Evolutionary conservation across 2,329 filamentous ascomycete genomes (phyloP).

Genomic region (Phaeosphaeria sp.): DNA sequence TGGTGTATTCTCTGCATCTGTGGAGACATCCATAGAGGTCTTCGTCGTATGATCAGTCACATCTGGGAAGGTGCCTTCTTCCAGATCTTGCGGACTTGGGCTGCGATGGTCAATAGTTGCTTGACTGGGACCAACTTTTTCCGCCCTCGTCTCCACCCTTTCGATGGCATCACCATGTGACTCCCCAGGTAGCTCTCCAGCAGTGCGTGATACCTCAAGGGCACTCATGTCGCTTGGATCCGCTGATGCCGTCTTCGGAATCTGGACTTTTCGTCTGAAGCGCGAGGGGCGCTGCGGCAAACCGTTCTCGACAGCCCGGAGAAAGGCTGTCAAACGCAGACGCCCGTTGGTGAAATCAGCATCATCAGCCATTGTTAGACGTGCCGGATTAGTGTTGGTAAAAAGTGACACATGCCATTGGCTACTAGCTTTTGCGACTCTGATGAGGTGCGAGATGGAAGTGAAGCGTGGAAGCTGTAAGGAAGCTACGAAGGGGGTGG

Average conservation of each 20-base stretch:
- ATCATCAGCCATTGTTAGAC: constrained; percentile 24
- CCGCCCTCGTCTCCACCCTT: not conserved
- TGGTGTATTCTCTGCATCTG: not conserved
- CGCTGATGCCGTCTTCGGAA: not conserved
- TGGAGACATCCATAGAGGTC: not conserved
- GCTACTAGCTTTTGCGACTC: no score
- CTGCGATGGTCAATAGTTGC: not conserved
- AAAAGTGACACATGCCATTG: not conserved
- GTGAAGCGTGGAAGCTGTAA: no score
- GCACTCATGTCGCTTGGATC: not conserved
- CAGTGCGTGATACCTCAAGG: not conserved
- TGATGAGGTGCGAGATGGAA: no score
- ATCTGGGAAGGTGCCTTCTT: not conserved
- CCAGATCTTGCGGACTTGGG: not conserved
- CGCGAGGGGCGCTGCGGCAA: constrained; percentile 34
- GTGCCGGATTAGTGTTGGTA: not conserved
- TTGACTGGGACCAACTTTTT: not conserved
- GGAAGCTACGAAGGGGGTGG: constrained; percentile 29
- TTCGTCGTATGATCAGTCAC: not conserved
- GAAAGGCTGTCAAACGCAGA: constrained; percentile 33
- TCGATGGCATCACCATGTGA: not conserved
- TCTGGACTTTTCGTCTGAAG: constrained; percentile 16
- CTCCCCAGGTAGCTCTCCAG: no score
- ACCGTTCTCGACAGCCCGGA: constrained; percentile 28
- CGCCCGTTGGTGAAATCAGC: constrained; percentile 31